A percentile compares a stretch with the other conserved stretches of the same genome.
Conservation (phyloP, 192 early-diverging fungal species). For the Linnemannia elongata region DNA sequence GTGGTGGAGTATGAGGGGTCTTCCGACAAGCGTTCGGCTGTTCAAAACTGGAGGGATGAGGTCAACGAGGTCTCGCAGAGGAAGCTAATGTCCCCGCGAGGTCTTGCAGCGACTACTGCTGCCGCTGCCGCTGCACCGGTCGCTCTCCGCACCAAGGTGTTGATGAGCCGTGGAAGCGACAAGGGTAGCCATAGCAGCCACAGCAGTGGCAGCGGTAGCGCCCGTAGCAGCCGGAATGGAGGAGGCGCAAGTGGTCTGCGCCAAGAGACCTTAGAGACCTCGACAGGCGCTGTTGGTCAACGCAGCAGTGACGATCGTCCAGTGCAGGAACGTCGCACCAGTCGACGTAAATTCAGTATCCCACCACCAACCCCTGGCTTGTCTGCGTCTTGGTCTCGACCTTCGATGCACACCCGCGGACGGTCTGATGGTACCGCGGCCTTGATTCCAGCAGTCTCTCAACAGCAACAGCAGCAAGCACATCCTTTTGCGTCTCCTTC, state of each 20-base stretch:
- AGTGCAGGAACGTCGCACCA: background rate
- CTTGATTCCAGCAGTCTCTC: background rate
- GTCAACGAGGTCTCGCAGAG: constrained; percentile 41
- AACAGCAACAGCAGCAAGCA: constrained; percentile 11
- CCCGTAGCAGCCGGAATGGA: constrained; percentile 20
- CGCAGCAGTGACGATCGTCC: constrained; percentile 15
- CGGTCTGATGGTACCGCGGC: constrained; percentile 24
- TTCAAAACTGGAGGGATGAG: constrained; percentile 43
- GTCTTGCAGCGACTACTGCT: background rate
- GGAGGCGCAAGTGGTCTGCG: background rate
- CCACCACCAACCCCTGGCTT: constrained; percentile 6
- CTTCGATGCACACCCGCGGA: constrained; percentile 22
- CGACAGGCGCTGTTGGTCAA: constrained; percentile 30
- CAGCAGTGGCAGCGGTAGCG: constrained; percentile 13
- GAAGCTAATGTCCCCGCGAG: constrained; percentile 30
- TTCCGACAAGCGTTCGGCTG: constrained; percentile 36
- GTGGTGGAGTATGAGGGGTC: constrained; percentile 13
- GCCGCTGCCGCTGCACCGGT: background rate
- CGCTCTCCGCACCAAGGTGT: background rate
- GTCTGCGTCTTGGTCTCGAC: background rate
- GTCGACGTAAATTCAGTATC: constrained; percentile 20
- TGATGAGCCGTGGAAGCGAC: constrained; percentile 1
- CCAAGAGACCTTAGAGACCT: constrained; percentile 5
- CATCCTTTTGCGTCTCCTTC: constrained; percentile 16
- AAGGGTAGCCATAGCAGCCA: constrained; percentile 17